phyloP scores from a whole-genome alignment of 192 early-diverging fungal genomes.

The Backusella macrospora region DNA sequence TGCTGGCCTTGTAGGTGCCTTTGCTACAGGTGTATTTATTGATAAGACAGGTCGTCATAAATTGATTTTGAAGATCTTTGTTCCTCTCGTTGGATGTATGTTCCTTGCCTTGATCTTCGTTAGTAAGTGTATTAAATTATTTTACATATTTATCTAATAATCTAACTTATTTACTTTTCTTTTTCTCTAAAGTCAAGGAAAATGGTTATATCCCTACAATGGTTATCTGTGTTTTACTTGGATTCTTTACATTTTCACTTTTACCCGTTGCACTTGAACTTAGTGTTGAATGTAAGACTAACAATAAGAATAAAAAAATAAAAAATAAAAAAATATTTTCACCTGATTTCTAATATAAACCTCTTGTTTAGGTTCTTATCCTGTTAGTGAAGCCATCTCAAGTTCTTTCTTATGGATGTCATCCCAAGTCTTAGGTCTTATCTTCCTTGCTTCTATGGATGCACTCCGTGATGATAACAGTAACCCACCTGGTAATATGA shows the following conservation, averaged over 20 bases:
- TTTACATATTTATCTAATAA: background rate
- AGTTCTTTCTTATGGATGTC: slow-evolving; percentile 40
- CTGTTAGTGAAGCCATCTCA: slow-evolving; percentile 38
- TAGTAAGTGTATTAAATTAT: slow-evolving; percentile 21
- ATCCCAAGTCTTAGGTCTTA: slow-evolving; percentile 34
- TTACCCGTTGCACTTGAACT: slow-evolving; percentile 41
- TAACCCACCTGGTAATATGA: slow-evolving; percentile 28
- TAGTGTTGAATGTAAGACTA: slow-evolving; percentile 40
- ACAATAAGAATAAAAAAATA: too few species aligned
- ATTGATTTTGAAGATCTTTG: slow-evolving; percentile 44
- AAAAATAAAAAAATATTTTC: background rate
- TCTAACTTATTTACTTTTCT: background rate
- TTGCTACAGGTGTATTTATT: slow-evolving; percentile 51
- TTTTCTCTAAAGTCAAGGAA: slow-evolving; percentile 10
- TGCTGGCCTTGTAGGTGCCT: slow-evolving; percentile 61
- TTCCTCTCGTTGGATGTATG: slow-evolving; percentile 47
- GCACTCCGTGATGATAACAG: slow-evolving; percentile 28
- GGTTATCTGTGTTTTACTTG: slow-evolving; percentile 31
- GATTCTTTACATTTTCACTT: slow-evolving; percentile 39
- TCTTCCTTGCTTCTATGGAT: slow-evolving; percentile 32
- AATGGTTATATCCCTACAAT: slow-evolving; percentile 26
- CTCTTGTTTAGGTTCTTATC: slow-evolving; percentile 34
- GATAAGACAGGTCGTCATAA: slow-evolving; percentile 61
- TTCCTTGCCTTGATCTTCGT: slow-evolving; percentile 53
- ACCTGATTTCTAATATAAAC: background rate